Evolutionary conservation across 176 grass and related monocot species (phyloP), one percentile per base, ranked within the genome.

Genomic region (Alopecurus myosuroides): DNA sequence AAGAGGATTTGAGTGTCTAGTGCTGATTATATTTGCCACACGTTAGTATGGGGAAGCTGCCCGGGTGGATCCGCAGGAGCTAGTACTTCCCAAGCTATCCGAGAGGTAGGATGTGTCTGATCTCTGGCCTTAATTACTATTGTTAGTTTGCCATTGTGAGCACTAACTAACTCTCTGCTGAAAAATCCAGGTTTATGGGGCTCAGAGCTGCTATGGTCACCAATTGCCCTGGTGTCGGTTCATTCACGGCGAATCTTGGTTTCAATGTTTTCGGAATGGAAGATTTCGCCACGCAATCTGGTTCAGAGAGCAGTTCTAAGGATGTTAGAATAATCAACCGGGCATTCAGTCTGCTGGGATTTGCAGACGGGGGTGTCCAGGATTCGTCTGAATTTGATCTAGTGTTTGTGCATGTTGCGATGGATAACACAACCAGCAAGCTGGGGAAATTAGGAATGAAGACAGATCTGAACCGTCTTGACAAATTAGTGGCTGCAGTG

Each of bases 141-240:
- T 53, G 83, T 39, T 41, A 28, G 17, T 3, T 57, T 44, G 52
- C 25, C 17, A 61, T 39, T 55, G 7, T 30, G 2, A 49, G 15
- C 41, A 3, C 74, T 25, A 36, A 25, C 50, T 87, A 69, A 84
- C 34, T 30, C 9, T 56, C 58, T 81, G 17, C 55, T 79, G 28
- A 22, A 87, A 88, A 77, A 80, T 86, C 73, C 86, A 99, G 97
- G 76, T 99, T 94, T 63, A 92, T 96, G 97, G 89, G 93, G 12
- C 36, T 96, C 41, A 94, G 82, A 89, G 87, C 91, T 77, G 97
- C 86, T n/a, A 88, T 96, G 77, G 81, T 88, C 57, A 94, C 91
- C 53, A 92, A 49, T 75, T 94, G 89, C 33, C 71, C 89, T 26
- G 42, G 22, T 11, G 33, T 99, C 70, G 85, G 62, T 9, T 82